phyloP scores from a whole-genome alignment of 2,329 filamentous ascomycete species.

The Emergomyces orientalis region DNA sequence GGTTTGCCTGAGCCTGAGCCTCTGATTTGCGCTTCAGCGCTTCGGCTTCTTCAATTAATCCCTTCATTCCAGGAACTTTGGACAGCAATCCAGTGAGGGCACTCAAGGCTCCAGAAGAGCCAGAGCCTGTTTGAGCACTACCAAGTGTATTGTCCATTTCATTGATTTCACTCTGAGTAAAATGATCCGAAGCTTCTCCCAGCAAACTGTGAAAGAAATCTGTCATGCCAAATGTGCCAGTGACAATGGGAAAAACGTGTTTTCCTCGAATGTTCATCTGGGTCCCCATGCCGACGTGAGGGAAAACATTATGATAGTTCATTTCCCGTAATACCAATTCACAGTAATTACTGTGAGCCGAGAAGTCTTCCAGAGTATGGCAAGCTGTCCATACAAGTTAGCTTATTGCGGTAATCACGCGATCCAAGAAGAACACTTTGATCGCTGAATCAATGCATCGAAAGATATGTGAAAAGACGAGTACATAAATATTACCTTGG shows the following conservation, averaged over 20 bases:
- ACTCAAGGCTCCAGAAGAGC: slow-evolving; percentile 36
- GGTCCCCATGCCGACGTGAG: slow-evolving; percentile 60
- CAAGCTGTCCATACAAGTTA: slow-evolving; percentile 29
- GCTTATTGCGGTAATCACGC: background rate
- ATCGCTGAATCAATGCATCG: background rate
- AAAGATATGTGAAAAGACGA: background rate
- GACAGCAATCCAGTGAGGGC: slow-evolving; percentile 64
- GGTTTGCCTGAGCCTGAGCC: slow-evolving; percentile 54
- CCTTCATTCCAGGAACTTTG: slow-evolving; percentile 64
- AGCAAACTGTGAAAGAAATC: slow-evolving; percentile 74
- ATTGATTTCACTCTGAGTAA: slow-evolving; percentile 75
- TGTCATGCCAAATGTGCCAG: slow-evolving; percentile 64
- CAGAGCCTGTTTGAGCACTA: slow-evolving; percentile 50
- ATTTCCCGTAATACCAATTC: slow-evolving; percentile 68
- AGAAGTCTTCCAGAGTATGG: slow-evolving; percentile 70
- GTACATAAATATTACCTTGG: slow-evolving; percentile 42
- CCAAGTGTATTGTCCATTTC: slow-evolving; percentile 67
- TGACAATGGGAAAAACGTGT: slow-evolving; percentile 64
- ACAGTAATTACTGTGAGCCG: slow-evolving; percentile 75
- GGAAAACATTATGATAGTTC: slow-evolving; percentile 58
- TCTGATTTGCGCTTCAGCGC: slow-evolving; percentile 53
- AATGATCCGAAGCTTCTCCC: slow-evolving; percentile 70
- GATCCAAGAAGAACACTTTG: too few relatives aligned
- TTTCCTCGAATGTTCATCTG: slow-evolving; percentile 58
- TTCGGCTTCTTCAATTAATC: slow-evolving; percentile 57